Percentiles rank a stretch among this genome's conserved stretches.
Evolutionary conservation across 352 stramenopile genomes (phyloP).

Genomic region (Globisporangium heterothallicum): DNA sequence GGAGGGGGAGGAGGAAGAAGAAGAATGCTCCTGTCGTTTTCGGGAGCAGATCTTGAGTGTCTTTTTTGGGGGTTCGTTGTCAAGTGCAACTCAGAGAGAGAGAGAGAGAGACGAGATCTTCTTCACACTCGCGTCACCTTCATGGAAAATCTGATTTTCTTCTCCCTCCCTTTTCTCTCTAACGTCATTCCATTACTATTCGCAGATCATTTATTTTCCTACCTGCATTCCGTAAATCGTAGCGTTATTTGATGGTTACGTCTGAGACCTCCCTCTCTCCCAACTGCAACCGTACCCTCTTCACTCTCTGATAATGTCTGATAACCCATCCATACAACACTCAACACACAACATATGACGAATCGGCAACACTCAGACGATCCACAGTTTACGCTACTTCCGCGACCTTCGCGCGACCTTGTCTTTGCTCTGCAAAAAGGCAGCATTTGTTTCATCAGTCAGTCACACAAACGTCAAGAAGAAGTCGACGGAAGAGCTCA

Average conservation of each 20-base stretch:
- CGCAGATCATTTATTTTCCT: not conserved
- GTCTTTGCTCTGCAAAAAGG: too few relatives aligned
- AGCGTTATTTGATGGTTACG: not conserved
- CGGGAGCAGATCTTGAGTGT: too few relatives aligned
- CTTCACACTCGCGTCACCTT: too few relatives aligned
- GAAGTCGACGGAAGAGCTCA: not conserved
- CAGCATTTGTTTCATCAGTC: not conserved
- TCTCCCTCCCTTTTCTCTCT: not conserved
- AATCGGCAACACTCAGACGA: not conserved
- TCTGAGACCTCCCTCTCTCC: not conserved
- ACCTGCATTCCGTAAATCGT: too few relatives aligned
- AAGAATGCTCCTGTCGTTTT: not conserved
- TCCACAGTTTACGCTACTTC: constrained; percentile 9
- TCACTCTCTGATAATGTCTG: not conserved
- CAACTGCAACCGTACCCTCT: not conserved
- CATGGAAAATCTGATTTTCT: not conserved
- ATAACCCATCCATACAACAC: too few relatives aligned
- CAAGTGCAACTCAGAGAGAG: constrained; percentile 1
- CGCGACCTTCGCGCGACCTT: constrained; percentile 20
- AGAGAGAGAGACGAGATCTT: too few relatives aligned
- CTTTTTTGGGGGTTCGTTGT: constrained; percentile 1
- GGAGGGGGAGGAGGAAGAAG: too few relatives aligned
- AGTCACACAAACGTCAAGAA: too few relatives aligned
- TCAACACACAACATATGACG: too few relatives aligned
- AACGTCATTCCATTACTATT: not conserved